Percentiles rank a stretch among this genome's conserved stretches.
phyloP scores from a whole-genome alignment of 2,329 filamentous ascomycete species.

The Colletotrichum liaoningense region DNA sequence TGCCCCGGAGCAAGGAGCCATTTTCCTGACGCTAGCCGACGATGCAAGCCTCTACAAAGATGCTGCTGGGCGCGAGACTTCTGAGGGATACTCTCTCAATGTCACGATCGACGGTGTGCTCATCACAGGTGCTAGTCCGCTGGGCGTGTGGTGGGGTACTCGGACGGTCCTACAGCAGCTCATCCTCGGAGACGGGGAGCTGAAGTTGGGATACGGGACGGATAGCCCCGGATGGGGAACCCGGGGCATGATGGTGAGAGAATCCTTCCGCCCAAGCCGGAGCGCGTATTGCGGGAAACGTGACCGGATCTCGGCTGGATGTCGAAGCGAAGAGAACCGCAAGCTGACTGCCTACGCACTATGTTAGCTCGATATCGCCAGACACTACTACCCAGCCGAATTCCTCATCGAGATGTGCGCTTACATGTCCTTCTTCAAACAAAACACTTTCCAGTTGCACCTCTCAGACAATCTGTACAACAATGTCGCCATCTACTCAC shows the following conservation, averaged over 20 bases:
- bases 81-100: constrained; percentile 61
- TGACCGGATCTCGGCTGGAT: too few species aligned
- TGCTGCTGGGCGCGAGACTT: constrained; percentile 56
- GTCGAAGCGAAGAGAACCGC: too few species aligned
- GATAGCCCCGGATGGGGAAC: constrained; percentile 64
- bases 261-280: too few species aligned
- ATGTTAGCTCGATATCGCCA: constrained; percentile 59
- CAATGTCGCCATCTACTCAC: constrained; percentile 59
- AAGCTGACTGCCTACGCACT: background rate
- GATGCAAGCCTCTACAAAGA: constrained; percentile 53
- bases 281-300: too few species aligned
- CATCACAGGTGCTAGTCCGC: constrained; percentile 63
- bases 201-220: constrained; percentile 54
- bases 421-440: constrained; percentile 71
- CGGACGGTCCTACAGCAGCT: constrained; percentile 65
- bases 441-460: constrained; percentile 69
- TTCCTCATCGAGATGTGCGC: constrained; percentile 69
- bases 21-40: constrained; percentile 59
- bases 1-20: constrained; percentile 40
- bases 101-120: constrained; percentile 52
- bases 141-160: constrained; percentile 70
- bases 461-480: constrained; percentile 68
- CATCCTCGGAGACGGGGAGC: constrained; percentile 48
- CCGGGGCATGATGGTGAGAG: constrained; percentile 54
- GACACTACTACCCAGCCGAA: constrained; percentile 66